Percentiles rank a stretch among this genome's conserved stretches.
Evolutionary conservation across 2,329 filamentous ascomycete genomes (phyloP).

Genomic region (Cercospora nicotianae): DNA sequence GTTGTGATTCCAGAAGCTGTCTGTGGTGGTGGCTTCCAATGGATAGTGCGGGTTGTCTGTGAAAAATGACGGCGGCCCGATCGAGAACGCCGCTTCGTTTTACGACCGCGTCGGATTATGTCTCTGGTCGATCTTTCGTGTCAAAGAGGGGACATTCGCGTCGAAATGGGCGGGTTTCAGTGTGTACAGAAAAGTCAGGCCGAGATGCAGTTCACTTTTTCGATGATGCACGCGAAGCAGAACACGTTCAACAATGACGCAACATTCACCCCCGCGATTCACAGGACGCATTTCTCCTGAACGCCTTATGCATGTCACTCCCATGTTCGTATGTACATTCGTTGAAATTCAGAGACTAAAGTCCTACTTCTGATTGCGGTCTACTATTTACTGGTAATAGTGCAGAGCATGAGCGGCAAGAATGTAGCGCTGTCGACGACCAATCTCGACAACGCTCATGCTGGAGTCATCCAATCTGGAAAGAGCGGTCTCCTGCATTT

Average conservation of each 20-base stretch:
- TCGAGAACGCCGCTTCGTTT: background rate
- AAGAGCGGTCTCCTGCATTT: background rate
- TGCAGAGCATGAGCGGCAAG: background rate
- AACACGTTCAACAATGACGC: slow-evolving; percentile 15
- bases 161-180: background rate
- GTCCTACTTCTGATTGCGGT: background rate
- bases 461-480: background rate
- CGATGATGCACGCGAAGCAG: background rate
- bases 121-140: background rate
- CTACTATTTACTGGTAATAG: background rate
- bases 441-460: background rate
- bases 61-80: background rate
- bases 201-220: background rate
- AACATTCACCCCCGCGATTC: slow-evolving; percentile 10
- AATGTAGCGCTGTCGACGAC: background rate
- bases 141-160: background rate
- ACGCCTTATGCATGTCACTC: slow-evolving; percentile 1
- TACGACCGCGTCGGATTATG: background rate
- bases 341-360: background rate
- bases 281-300: background rate
- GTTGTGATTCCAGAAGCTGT: background rate
- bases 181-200: background rate
- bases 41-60: background rate
- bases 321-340: background rate
- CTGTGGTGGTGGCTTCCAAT: background rate